Base-by-base conservation (phyloP, 139 green algal species). In the Chlorella sp. region DNA sequence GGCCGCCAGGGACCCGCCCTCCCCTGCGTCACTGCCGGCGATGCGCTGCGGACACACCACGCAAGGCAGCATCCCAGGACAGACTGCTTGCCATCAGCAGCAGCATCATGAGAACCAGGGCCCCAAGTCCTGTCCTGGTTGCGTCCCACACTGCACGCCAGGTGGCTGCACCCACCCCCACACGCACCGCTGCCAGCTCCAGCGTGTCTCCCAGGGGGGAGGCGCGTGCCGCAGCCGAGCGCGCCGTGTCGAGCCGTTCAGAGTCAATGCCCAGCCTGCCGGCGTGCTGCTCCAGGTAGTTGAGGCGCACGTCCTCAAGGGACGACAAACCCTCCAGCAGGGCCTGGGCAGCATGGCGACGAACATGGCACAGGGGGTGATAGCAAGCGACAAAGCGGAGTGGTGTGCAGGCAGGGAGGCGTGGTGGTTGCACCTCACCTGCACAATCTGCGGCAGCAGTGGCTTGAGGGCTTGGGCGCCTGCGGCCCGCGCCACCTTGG, bases 261-360 rank as follows among this genome's bases (percentile, higher is more conserved):
- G 70, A 17, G 60, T 94, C 89, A 29, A 92, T n/a, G 6, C 88
- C 88, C 59, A 91, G 69, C 17, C 81, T 72, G 42, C 82, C 74
- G 2, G 80, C 86, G 68, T 88, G 80, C 79, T 93, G 89, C 82
- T 95, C 88, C 3, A 91, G 75, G 75, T 96, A 94, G 74, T 94
- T 94, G 30, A 95, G 82, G 34, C 73, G 60, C 23, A 71, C 55
- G 75, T 91, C 89, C 82, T 97, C 92, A 76, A 97, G 81, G 3
- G 69, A 79, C 49, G 82, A 91, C 31, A 96, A 88, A 20, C 77
- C 81, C 83, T 98, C 94, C 70, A 98, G 89, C 83, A 98, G 81
- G 2, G 84, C 71, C 5, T 80, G 51, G 4, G 88, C n/a, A n/a
- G n/a, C n/a, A n/a, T n/a, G n/a, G n/a, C n/a, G n/a, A n/a, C n/a